A percentile compares a stretch with the other conserved stretches of the same genome.
Conservation (phyloP, 805 yeast species). For the Lipomyces yamadae region DNA sequence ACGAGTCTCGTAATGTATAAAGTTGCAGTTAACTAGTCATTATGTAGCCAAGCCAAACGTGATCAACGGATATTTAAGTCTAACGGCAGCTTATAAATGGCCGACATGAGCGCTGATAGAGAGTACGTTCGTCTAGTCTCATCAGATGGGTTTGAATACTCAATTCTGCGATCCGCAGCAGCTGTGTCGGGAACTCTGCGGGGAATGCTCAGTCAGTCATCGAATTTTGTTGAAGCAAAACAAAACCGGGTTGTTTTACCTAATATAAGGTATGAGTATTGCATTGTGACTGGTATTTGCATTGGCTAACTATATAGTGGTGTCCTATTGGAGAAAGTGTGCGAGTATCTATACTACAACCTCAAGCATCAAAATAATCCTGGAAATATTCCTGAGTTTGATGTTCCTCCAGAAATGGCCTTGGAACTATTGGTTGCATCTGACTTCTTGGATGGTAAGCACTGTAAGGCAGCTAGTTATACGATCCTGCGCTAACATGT, state of each 20-base stretch:
- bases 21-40: not conserved
- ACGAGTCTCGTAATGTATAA: not conserved
- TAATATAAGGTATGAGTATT: slow-evolving; percentile 52
- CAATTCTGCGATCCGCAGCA: slow-evolving; percentile 75
- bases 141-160: slow-evolving; percentile 67
- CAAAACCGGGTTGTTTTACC: slow-evolving; percentile 59
- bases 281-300: not conserved
- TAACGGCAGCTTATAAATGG: not conserved
- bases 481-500: not conserved
- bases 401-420: slow-evolving; percentile 92
- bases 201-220: slow-evolving; percentile 54
- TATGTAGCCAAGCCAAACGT: not conserved
- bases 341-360: slow-evolving; percentile 82
- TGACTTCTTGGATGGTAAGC: slow-evolving; percentile 70
- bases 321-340: slow-evolving; percentile 72
- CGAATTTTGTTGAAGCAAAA: slow-evolving; percentile 63
- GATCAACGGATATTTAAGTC: not conserved
- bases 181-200: slow-evolving; percentile 66
- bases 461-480: not conserved
- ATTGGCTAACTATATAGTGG: slow-evolving; percentile 51
- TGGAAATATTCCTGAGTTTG: slow-evolving; percentile 76
- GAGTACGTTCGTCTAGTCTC: slow-evolving; percentile 69
- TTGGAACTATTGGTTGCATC: slow-evolving; percentile 90
- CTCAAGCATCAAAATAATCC: slow-evolving; percentile 57
- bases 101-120: slow-evolving; percentile 7